Evolutionary conservation across 441 rosid genomes (phyloP).

Genomic region (Isatis lusitanica): DNA sequence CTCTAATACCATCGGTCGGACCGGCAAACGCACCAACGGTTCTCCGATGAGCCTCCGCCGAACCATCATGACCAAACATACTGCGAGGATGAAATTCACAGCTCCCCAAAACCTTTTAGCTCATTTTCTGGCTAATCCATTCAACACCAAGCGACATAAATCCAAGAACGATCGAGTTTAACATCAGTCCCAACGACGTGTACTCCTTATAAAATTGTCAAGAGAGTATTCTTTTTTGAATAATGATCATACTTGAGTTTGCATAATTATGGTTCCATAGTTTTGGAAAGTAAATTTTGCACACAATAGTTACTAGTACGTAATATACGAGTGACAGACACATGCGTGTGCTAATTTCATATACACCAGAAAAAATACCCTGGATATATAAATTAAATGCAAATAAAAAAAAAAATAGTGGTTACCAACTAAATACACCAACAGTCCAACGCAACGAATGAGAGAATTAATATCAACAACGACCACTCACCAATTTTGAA

Average conservation of each 20-base stretch:
- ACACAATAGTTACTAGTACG: no score
- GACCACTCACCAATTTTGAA: not conserved
- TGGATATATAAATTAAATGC: no score
- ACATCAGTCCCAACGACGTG: slow-evolving; percentile 68
- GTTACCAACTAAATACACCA: slow-evolving; percentile 2
- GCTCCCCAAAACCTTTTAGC: slow-evolving; percentile 65
- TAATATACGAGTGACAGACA: no score
- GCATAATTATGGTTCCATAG: no score
- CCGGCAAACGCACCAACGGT: not conserved
- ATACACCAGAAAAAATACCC: no score
- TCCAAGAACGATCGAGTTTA: slow-evolving; percentile 61
- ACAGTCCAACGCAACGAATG: not conserved
- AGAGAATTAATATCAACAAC: not conserved
- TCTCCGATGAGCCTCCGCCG: slow-evolving; percentile 44
- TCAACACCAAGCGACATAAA: slow-evolving; percentile 50
- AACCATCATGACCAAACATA: slow-evolving; percentile 49
- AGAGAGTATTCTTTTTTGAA: no score
- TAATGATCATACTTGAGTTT: no score
- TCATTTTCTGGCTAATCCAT: slow-evolving; percentile 31
- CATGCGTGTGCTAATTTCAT: no score
- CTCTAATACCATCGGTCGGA: slow-evolving; percentile 45
- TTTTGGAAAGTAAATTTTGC: no score
- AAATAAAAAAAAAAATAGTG: not conserved
- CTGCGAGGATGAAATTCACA: slow-evolving; percentile 56
- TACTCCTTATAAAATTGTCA: slow-evolving; percentile 41